phyloP scores from a whole-genome alignment of 352 stramenopile genomes.

The Globisporangium megalacanthum region DNA sequence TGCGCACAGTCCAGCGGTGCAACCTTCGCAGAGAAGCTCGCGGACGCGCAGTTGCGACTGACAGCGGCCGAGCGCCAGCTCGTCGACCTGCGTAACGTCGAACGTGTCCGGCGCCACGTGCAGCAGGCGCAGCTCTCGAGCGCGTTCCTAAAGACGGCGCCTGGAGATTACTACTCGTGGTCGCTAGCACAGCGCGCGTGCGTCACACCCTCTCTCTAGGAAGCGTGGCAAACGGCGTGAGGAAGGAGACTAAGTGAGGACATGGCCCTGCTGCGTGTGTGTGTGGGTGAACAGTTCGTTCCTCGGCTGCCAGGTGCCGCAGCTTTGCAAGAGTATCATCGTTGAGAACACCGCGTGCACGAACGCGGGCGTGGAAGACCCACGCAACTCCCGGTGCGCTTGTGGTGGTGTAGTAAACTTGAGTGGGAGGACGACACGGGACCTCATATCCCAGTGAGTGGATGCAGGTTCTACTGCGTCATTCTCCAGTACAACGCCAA shows the following conservation, averaged over 20 bases:
- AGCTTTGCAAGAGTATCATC: conserved; percentile 89
- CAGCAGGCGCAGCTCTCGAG: conserved; percentile 39
- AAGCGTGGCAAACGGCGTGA: too few relatives aligned
- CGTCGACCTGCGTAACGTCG: conserved; percentile 9
- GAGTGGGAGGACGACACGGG: background rate
- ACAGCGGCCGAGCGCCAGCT: conserved; percentile 11
- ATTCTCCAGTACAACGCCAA: conserved; percentile 86
- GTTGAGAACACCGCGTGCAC: conserved; percentile 82
- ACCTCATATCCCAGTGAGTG: background rate
- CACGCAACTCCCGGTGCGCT: conserved; percentile 54
- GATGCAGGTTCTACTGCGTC: conserved; percentile 72
- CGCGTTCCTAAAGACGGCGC: conserved; percentile 59
- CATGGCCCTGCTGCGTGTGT: background rate
- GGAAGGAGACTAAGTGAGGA: too few relatives aligned
- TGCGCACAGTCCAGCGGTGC: too few relatives aligned
- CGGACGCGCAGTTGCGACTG: conserved; percentile 9
- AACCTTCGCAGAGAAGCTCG: conserved; percentile 1
- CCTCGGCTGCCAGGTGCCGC: conserved; percentile 50
- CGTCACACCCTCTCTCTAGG: background rate
- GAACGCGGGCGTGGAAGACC: conserved; percentile 44
- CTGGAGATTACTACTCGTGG: conserved; percentile 76
- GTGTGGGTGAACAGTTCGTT: conserved; percentile 29
- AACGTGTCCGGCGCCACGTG: conserved; percentile 18
- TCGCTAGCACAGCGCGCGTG: conserved; percentile 56
- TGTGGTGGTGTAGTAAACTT: background rate